phyloP scores from a whole-genome alignment of 148 eudicot genomes.

The Arbutus unedo region DNA sequence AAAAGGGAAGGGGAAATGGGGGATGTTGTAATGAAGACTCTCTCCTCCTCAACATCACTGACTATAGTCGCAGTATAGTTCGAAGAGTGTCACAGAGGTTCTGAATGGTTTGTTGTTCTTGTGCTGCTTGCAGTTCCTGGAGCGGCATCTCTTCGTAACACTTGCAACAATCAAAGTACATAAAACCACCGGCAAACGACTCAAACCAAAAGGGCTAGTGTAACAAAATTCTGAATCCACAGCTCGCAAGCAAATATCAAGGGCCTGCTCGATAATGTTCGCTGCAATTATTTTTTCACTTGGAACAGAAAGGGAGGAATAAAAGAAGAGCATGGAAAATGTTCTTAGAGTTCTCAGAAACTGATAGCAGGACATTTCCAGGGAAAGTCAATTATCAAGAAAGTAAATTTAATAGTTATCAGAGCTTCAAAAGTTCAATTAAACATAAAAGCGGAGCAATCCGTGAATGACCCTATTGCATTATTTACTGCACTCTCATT shows the following conservation, averaged over 20 bases:
- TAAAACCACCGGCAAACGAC: background rate
- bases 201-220: background rate
- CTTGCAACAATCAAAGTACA: constrained; percentile 37
- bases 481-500: background rate
- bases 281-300: too few relatives aligned
- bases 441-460: background rate
- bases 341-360: background rate
- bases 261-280: background rate
- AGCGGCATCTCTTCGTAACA: constrained; percentile 99
- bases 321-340: background rate
- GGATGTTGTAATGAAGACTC: background rate
- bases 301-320: background rate
- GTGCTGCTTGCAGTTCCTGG: constrained; percentile 89
- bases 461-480: background rate
- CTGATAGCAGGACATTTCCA: background rate
- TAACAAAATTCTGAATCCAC: background rate
- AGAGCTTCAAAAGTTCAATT: background rate
- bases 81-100: constrained; percentile 91
- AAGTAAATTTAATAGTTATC: background rate
- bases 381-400: background rate
- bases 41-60: background rate
- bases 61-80: constrained; percentile 71
- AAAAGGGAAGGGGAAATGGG: background rate
- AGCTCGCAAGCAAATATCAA: background rate
- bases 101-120: constrained; percentile 95